Evolutionary conservation across 768 basidiomycete species (phyloP), one percentile per base, ranked within the genome.

Genomic region (Crassisporium funariophilum): DNA sequence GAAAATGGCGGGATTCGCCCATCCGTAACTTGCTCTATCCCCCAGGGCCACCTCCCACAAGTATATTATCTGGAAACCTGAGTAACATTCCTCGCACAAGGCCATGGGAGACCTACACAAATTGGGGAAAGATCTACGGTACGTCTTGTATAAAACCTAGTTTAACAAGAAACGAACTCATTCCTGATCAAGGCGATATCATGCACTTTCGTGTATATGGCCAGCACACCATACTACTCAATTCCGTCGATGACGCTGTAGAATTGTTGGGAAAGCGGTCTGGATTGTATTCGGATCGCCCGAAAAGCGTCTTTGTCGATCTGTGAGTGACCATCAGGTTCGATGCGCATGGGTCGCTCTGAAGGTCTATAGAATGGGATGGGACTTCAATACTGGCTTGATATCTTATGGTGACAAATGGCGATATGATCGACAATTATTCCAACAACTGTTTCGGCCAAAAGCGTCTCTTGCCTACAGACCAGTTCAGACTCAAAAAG

Each of bases 271-370:
- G 79, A 47, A 75, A 73, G 45, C 68, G 75, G 22, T 75, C 74
- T 0, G 63, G 70, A 0, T 70, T 72, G 13, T 79, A 78, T 42
- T 76, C 76, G 2, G 72, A 71, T 45, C 67, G 77, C 10, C 75
- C 76, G 24, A 71, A 71, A 20, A 53, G 45, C 40, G 35, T 48
- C 8, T 50, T 57, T 44, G 53, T 46, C 13, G 33, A 54, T n/a
- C 40, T 60, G 58, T 60, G 24, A 46, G 52, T 25, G n/a, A n/a
- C n/a, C n/a, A n/a, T 16, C 10, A 10, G 10, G 35, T 3, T 7
- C 17, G 12, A 20, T 25, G n/a, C 21, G 10, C 11, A 31, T 35
- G 5, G 40, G 8, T 39, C 17, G 17, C 24, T 36, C 9, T 13
- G 20, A 21, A 11, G 27, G 0, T 27, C 17, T 22, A 5, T 22